Conservation (phyloP, 768 basidiomycete species). For the Trametes cubensis region DNA sequence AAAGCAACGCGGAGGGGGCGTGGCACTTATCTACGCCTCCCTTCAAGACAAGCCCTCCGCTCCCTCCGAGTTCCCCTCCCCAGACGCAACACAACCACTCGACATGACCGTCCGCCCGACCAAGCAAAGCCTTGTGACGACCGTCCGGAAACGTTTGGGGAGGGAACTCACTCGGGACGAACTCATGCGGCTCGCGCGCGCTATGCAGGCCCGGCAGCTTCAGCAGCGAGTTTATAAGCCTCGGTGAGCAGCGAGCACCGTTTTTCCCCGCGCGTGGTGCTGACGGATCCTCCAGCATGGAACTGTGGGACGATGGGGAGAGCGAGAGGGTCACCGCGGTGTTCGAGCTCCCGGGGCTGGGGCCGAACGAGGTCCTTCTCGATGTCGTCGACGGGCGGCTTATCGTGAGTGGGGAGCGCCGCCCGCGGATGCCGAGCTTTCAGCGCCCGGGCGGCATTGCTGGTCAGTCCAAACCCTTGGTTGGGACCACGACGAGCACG, state of each 20-base stretch:
- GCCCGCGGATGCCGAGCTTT: background rate
- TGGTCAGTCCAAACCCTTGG: background rate
- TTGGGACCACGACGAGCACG: constrained; percentile 1
- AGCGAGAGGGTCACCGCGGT: constrained; percentile 32
- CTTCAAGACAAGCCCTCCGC: background rate
- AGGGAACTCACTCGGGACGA: constrained; percentile 14
- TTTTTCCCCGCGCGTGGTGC: background rate
- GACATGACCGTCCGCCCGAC: constrained; percentile 12
- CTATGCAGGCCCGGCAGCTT: constrained; percentile 2
- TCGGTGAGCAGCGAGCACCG: constrained; percentile 5
- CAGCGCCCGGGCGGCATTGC: background rate
- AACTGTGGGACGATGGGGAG: constrained; percentile 42
- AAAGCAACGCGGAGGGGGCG: background rate
- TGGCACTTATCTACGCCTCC: background rate
- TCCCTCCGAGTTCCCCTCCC: background rate
- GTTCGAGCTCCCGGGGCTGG: constrained; percentile 34
- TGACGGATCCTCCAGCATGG: constrained; percentile 35
- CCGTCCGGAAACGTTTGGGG: constrained; percentile 16
- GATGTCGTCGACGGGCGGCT: constrained; percentile 37
- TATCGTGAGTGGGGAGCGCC: constrained; percentile 41
- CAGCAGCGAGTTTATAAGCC: constrained; percentile 21
- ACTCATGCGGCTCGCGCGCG: constrained; percentile 7
- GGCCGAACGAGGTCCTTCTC: constrained; percentile 37
- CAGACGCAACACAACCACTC: background rate
- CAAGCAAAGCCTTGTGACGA: background rate